A percentile compares a stretch with the other conserved stretches of the same genome.
Evolutionary conservation across 169 alveolate genomes (phyloP).

Genomic region (Amoebophrya sp.): DNA sequence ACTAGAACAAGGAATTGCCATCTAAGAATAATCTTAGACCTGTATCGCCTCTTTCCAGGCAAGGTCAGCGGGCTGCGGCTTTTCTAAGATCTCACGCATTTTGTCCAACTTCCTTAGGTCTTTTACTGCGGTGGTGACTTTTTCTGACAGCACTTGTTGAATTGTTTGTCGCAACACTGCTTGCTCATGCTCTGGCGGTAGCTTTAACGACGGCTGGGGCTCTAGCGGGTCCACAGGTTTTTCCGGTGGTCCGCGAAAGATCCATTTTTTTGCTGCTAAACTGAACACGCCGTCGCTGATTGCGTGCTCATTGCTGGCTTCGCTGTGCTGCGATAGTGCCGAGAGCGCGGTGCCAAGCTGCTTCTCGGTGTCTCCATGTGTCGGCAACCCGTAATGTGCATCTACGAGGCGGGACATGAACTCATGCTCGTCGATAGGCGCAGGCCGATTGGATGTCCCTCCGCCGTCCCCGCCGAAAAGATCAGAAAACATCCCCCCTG

Average conservation of each 20-base stretch:
- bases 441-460: too few species aligned
- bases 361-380: not conserved
- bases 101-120: not conserved
- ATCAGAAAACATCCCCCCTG: too few species aligned
- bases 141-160: not conserved
- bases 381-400: not conserved
- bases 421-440: not conserved
- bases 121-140: not conserved
- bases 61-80: not conserved
- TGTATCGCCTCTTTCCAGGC: not conserved
- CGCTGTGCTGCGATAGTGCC: not conserved
- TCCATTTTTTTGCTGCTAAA: not conserved
- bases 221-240: not conserved
- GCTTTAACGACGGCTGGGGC: not conserved
- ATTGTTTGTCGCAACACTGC: not conserved
- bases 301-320: not conserved
- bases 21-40: too few species aligned
- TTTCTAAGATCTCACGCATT: not conserved
- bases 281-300: not conserved
- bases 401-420: not conserved
- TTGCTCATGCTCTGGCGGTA: constrained; percentile 1
- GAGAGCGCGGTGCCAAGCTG: not conserved
- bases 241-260: not conserved
- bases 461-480: too few species aligned
- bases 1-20: too few species aligned